phyloP scores from a whole-genome alignment of 805 yeast species.

The Candida coleopterorum region DNA sequence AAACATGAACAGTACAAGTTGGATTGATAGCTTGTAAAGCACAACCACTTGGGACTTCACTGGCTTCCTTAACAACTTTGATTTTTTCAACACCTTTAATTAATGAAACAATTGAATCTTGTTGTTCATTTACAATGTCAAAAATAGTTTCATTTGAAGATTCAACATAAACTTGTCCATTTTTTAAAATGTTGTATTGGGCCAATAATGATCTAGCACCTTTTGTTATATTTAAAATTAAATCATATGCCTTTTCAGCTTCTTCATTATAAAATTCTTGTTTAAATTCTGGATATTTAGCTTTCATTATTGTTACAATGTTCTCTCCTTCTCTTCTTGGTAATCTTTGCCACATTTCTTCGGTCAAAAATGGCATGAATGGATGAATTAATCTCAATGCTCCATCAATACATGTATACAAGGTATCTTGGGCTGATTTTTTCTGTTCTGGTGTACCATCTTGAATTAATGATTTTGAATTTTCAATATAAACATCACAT shows the following conservation, averaged over 20 bases:
- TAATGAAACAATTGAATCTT: constrained; percentile 82
- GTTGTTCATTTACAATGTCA: constrained; percentile 61
- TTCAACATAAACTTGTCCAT: constrained; percentile 82
- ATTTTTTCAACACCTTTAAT: constrained; percentile 85
- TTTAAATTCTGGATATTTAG: constrained; percentile 69
- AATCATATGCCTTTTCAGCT: constrained; percentile 73
- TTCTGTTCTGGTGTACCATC: constrained; percentile 86
- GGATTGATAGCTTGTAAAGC: constrained; percentile 80
- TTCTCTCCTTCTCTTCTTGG: constrained; percentile 78
- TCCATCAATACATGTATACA: constrained; percentile 87
- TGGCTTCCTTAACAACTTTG: constrained; percentile 50
- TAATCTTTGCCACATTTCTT: constrained; percentile 98
- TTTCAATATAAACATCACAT: constrained; percentile 97
- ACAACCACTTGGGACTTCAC: constrained; percentile 81
- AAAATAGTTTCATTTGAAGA: constrained; percentile 45
- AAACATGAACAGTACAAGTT: constrained; percentile 76
- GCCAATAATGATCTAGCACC: constrained; percentile 88
- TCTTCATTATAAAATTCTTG: constrained; percentile 56
- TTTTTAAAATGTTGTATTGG: constrained; percentile 83
- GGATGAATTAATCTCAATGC: constrained; percentile 93
- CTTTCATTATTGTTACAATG: constrained; percentile 69
- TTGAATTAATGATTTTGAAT: constrained; percentile 85
- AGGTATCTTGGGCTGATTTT: constrained; percentile 88
- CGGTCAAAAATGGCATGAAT: constrained; percentile 96
- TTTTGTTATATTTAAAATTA: constrained; percentile 81